Conservation (phyloP, 441 rosid species). For the Hypseocharis bilobata region DNA sequence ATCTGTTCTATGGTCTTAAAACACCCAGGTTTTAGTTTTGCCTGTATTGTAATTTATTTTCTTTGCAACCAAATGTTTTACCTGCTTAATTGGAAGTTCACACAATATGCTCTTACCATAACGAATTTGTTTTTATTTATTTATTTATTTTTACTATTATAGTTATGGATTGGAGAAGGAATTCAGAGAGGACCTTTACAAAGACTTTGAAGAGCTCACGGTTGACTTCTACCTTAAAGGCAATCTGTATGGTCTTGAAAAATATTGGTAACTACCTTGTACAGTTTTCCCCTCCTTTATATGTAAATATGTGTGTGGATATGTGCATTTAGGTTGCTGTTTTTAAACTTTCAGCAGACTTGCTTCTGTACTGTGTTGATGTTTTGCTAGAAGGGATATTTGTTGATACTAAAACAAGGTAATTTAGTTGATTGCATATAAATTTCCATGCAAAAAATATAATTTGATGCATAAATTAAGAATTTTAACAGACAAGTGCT, state of each 20-base stretch:
- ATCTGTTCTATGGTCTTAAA: too few relatives aligned
- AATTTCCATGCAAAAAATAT: too few relatives aligned
- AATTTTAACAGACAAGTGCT: too few relatives aligned
- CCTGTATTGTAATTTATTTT: background rate
- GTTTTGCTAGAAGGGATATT: too few relatives aligned
- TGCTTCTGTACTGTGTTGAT: too few relatives aligned
- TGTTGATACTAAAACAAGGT: too few relatives aligned
- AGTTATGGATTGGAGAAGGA: constrained; percentile 92
- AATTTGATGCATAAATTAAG: too few relatives aligned
- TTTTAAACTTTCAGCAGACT: too few relatives aligned
- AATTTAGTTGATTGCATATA: too few relatives aligned
- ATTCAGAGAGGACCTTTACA: constrained; percentile 59
- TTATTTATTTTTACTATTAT: constrained; percentile 12
- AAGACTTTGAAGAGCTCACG: constrained; percentile 73
- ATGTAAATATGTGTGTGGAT: too few relatives aligned
- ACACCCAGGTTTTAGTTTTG: too few relatives aligned
- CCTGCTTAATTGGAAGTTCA: background rate
- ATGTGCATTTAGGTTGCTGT: too few relatives aligned
- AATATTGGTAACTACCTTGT: constrained; percentile 58
- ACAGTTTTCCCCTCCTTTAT: background rate
- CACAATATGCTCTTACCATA: background rate
- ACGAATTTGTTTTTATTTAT: background rate
- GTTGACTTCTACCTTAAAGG: constrained; percentile 70
- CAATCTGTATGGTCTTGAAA: constrained; percentile 86
- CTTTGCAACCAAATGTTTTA: constrained; percentile 1